Conservation (phyloP, 306 rosid genomes). For the Trifolium subterraneum region DNA sequence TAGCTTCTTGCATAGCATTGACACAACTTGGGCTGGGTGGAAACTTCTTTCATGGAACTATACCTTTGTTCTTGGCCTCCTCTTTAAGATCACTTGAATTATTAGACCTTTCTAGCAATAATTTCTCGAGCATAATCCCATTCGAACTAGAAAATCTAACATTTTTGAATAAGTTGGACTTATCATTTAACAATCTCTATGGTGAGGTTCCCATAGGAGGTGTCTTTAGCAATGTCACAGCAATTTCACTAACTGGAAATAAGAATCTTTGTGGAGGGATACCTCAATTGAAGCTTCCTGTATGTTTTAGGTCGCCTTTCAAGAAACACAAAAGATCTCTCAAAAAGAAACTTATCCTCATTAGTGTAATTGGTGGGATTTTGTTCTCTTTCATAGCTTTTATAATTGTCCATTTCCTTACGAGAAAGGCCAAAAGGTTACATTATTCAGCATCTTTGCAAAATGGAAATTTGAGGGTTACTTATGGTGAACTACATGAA, state of each 20-base stretch:
- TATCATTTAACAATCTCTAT: constrained; percentile 46
- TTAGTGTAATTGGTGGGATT: constrained; percentile 3
- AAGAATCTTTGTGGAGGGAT: constrained; percentile 49
- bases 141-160: constrained; percentile 27
- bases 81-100: background rate
- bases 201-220: constrained; percentile 51
- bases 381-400: background rate
- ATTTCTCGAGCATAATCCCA: constrained; percentile 7
- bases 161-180: constrained; percentile 2
- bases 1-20: constrained; percentile 15
- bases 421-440: background rate
- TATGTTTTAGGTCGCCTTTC: background rate
- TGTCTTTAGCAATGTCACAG: constrained; percentile 36
- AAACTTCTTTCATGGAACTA: constrained; percentile 33
- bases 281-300: constrained; percentile 25
- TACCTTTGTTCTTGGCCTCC: constrained; percentile 24
- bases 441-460: background rate
- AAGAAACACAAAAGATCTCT: constrained; percentile 26
- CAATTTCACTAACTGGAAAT: constrained; percentile 28
- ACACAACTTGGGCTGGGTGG: background rate
- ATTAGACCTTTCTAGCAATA: background rate
- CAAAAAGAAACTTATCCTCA: background rate
- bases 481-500: background rate
- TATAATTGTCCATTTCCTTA: background rate
- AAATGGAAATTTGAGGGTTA: background rate